Percentiles rank a stretch among this genome's conserved stretches.
Evolutionary conservation across 805 yeast species (phyloP).

Genomic region (Sporopachydermia lactativora): DNA sequence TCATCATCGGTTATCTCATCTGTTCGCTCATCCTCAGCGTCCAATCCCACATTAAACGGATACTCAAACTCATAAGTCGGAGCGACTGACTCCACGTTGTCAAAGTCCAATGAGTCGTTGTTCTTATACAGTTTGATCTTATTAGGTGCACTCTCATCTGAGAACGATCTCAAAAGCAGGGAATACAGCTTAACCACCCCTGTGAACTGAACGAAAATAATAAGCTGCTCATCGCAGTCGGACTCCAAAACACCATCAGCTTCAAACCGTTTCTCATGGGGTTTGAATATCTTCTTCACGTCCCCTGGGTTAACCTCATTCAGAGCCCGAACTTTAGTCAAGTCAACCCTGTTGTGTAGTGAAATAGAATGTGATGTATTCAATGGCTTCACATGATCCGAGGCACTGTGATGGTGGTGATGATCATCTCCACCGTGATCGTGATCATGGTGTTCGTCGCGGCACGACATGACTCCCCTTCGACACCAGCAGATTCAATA

Average conservation of each 20-base stretch:
- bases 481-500: background rate
- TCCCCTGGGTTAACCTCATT: conserved; percentile 42
- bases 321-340: conserved; percentile 43
- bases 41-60: conserved; percentile 37
- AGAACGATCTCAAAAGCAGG: conserved; percentile 50
- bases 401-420: conserved; percentile 22
- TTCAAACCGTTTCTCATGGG: conserved; percentile 33
- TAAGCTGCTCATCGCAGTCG: conserved; percentile 73
- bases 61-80: conserved; percentile 43
- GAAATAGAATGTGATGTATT: conserved; percentile 45
- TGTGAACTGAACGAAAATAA: conserved; percentile 68
- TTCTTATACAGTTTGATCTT: conserved; percentile 63
- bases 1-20: conserved; percentile 23
- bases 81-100: conserved; percentile 32
- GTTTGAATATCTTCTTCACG: conserved; percentile 40
- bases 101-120: conserved; percentile 57
- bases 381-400: conserved; percentile 58
- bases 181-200: conserved; percentile 65
- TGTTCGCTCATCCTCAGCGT: conserved; percentile 20
- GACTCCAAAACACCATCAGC: conserved; percentile 32
- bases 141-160: conserved; percentile 48
- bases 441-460: conserved; percentile 18
- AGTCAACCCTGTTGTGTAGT: conserved; percentile 43
- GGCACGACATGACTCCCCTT: conserved; percentile 13
- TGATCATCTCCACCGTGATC: conserved; percentile 20